Percentiles rank a stretch among this genome's conserved stretches.
Evolutionary conservation across 805 yeast species (phyloP).

Genomic region (Saturnispora ahearnii): DNA sequence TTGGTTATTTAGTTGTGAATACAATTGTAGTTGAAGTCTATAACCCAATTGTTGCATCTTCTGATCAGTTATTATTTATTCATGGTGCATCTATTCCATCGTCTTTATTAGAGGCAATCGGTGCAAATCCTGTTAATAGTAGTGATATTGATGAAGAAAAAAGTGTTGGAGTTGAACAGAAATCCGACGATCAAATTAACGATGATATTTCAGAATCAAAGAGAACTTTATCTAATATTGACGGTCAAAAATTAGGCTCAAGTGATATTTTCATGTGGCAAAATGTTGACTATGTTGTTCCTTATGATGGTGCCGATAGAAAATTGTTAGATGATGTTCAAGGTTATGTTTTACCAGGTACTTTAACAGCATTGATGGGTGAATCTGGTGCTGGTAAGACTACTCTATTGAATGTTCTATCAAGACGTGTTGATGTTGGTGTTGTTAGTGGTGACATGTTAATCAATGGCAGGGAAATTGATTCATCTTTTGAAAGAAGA

Average conservation of each 20-base stretch:
- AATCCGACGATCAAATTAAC: slow-evolving; percentile 3
- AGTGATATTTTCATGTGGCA: slow-evolving; percentile 53
- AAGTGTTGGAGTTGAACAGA: slow-evolving; percentile 8
- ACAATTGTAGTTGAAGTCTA: slow-evolving; percentile 25
- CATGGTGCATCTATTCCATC: slow-evolving; percentile 23
- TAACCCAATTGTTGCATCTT: slow-evolving; percentile 24
- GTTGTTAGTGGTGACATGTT: slow-evolving; percentile 48
- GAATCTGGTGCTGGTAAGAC: slow-evolving; percentile 61
- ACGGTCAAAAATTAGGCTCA: slow-evolving; percentile 23
- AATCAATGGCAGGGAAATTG: slow-evolving; percentile 42
- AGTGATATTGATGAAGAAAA: slow-evolving; percentile 1
- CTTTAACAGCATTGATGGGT: slow-evolving; percentile 53
- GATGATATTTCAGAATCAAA: not conserved
- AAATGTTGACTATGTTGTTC: slow-evolving; percentile 50
- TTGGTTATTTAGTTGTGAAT: slow-evolving; percentile 31
- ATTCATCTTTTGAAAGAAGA: slow-evolving; percentile 40
- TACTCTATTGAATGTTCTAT: slow-evolving; percentile 43
- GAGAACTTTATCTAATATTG: not conserved
- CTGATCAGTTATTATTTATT: slow-evolving; percentile 27
- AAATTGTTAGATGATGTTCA: slow-evolving; percentile 36
- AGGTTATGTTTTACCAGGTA: slow-evolving; percentile 43
- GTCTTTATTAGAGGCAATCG: slow-evolving; percentile 22
- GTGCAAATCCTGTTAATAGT: slow-evolving; percentile 15
- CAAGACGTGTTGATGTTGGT: slow-evolving; percentile 43
- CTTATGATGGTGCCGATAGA: slow-evolving; percentile 34